Evolutionary conservation across 108 stramenopile species (phyloP), one percentile per base, ranked within the genome.

Genomic region (Pseudonitzschia pungens): DNA sequence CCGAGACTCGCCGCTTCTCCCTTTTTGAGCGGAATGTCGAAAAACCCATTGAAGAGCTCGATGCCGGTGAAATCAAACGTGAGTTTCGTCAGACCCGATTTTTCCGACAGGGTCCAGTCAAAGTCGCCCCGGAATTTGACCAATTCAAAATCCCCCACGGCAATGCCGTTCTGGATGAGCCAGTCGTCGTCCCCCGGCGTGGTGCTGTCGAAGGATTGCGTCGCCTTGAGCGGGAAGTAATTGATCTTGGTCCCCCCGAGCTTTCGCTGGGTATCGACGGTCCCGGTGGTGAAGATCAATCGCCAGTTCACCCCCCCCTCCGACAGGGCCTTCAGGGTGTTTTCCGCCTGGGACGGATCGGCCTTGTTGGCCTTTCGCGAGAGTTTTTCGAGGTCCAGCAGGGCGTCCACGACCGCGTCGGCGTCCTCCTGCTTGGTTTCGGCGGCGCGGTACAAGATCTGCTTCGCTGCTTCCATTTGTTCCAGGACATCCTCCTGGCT

Each of bases 251-350:
- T 62, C 22, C 83, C 88, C 1, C 85, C 86, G 8, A 80, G 65
- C 71, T 79, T 84, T 32, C 91, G 64, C 77, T 97, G 93, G 10
- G 92, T 87, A 29, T 93, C 78, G 32, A 82, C 79, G 16, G 95
- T 95, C 0, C 96, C 96, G 0, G 96, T 97, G 18, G 96, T 97
- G 83, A 97, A 97, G 54, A 97, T 83, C 15, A 97, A 78, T 57
- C 90, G 85, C 96, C 96, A 97, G 57, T 68, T 12, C 45, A 52
- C 48, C 32, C 67, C 33, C 24, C 79, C 80, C 40, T 71, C 76
- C 14, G 65, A 55, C 33, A 71, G 27, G 20, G 70, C 70, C 4
- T 70, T 43, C 7, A 77, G 53, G 24, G 76, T 77, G 10, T 22
- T 22, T 21, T 75, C 68, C 1, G 76, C 62, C 12, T 36, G 26